Conservation (phyloP, 75 land plant species). For the Selaginella moellendorffii region DNA sequence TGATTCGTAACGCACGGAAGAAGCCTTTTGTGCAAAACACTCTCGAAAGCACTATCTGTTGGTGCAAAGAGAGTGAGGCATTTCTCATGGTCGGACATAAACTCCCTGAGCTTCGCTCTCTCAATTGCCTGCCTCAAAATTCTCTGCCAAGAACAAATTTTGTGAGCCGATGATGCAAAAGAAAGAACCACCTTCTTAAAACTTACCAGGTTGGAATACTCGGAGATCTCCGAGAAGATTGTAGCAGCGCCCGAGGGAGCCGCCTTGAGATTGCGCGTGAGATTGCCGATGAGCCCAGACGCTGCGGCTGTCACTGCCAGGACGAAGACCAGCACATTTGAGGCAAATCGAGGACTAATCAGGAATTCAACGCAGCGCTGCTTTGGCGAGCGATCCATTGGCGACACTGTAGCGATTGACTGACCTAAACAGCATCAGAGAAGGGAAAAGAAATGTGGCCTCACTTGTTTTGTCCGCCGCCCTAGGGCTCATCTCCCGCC, state of each 20-base stretch:
- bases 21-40: neutral
- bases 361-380: no score
- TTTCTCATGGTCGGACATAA: neutral
- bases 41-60: constrained; percentile 11
- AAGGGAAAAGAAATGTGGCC: no score
- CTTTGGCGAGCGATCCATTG: no score
- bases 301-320: neutral
- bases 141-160: neutral
- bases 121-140: neutral
- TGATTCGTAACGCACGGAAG: constrained; percentile 10
- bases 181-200: no score
- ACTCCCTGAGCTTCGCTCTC: neutral
- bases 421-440: no score
- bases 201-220: neutral
- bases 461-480: no score
- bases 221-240: neutral
- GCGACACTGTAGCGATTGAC: no score
- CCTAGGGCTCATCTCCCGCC: no score
- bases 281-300: neutral
- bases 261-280: neutral
- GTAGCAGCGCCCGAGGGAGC: neutral
- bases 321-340: no score
- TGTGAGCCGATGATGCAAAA: no score
- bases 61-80: constrained; percentile 13
- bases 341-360: no score